A percentile compares a stretch with the other conserved stretches of the same genome.
These are phyloP conservation scores for Pichia ethanolica DNA, from an alignment of 805 yeast genomes.

Conservation along the genomic window DNA sequence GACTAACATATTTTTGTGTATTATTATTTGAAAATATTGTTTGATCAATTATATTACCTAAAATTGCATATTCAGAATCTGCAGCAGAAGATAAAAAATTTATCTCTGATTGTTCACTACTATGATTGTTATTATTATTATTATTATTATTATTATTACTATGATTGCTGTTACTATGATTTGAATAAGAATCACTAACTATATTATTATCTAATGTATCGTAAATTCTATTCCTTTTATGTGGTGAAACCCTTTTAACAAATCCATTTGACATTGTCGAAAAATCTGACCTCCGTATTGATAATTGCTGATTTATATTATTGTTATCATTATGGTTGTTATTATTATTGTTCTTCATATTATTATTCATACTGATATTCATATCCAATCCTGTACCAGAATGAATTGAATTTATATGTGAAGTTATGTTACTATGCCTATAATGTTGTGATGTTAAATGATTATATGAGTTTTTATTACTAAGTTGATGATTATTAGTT, in stretches of 20 bases:
- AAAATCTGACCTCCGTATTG: slow-evolving; percentile 24
- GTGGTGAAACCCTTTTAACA: not conserved
- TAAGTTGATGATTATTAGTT: too few species aligned
- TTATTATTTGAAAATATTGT: slow-evolving; percentile 22
- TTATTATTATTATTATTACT: too few species aligned
- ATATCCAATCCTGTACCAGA: too few species aligned
- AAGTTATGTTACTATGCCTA: too few species aligned
- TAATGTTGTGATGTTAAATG: too few species aligned
- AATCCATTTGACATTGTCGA: slow-evolving; percentile 7
- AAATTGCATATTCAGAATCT: slow-evolving; percentile 61
- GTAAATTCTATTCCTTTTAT: not conserved
- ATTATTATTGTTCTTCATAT: not conserved
- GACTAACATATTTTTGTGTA: slow-evolving; percentile 16
- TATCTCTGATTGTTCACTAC: slow-evolving; percentile 16
- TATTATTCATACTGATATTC: too few species aligned
- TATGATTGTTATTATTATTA: too few species aligned
- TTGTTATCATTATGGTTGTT: not conserved
- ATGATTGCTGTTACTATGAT: too few species aligned
- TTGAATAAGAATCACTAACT: too few species aligned
- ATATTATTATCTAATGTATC: not conserved
- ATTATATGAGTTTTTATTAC: too few species aligned
- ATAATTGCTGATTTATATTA: slow-evolving; percentile 26
- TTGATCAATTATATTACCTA: slow-evolving; percentile 57
- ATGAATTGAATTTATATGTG: too few species aligned
- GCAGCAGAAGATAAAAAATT: slow-evolving; percentile 64